Conservation (phyloP, 768 basidiomycete species). For the Collybia sordida region DNA sequence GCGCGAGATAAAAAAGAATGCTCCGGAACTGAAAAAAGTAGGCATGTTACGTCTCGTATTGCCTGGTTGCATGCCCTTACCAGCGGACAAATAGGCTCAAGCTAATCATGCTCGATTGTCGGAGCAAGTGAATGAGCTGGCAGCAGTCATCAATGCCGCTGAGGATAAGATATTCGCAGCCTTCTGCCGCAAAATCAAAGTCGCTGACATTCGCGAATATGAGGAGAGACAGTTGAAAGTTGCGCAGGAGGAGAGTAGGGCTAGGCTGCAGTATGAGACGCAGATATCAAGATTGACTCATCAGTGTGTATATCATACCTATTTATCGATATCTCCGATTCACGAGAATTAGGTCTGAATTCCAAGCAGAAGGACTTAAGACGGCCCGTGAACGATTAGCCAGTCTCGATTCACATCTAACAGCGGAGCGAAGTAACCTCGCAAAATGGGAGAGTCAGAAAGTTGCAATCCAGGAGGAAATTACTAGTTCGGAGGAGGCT, state of each 20-base stretch:
- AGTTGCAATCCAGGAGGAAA: slow-evolving; percentile 53
- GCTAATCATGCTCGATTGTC: slow-evolving; percentile 50
- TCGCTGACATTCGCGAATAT: slow-evolving; percentile 86
- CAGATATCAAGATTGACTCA: slow-evolving; percentile 85
- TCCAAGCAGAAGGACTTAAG: slow-evolving; percentile 76
- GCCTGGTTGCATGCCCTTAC: background rate
- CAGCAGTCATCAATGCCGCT: slow-evolving; percentile 62
- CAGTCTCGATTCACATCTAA: slow-evolving; percentile 50
- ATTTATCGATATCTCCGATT: slow-evolving; percentile 6
- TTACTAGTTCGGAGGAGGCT: slow-evolving; percentile 53
- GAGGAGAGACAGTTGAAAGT: slow-evolving; percentile 89
- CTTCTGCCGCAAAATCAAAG: slow-evolving; percentile 81
- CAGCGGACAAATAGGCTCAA: slow-evolving; percentile 43
- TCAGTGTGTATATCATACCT: slow-evolving; percentile 54
- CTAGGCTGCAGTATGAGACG: slow-evolving; percentile 76
- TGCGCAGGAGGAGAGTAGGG: slow-evolving; percentile 86
- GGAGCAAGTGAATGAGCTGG: slow-evolving; percentile 53
- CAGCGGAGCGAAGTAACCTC: slow-evolving; percentile 54
- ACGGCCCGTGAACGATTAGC: slow-evolving; percentile 61
- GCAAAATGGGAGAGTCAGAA: slow-evolving; percentile 55
- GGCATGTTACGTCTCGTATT: background rate
- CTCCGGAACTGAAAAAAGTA: slow-evolving; percentile 76
- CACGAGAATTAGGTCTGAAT: slow-evolving; percentile 56
- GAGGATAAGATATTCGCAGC: slow-evolving; percentile 76
- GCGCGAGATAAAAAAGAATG: slow-evolving; percentile 61